Evolutionary conservation across 2,329 filamentous ascomycete species (phyloP), one percentile per base, ranked within the genome.

Genomic region (Botrytis galanthina): DNA sequence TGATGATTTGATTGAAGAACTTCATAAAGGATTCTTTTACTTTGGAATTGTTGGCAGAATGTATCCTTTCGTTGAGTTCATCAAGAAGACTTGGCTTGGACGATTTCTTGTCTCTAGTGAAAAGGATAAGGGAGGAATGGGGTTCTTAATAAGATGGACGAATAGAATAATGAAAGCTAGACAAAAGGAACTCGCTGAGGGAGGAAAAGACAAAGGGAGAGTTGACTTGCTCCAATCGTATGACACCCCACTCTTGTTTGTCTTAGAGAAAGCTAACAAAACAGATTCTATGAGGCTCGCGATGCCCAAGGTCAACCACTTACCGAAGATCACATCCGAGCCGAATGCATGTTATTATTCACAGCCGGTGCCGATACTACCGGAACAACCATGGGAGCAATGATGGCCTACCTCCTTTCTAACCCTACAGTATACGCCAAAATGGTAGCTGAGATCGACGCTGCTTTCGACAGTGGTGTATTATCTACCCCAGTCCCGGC

Each of bases 61-160:
- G 8, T 85, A 87, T 75, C 86, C 87, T 0, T 86, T 88, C 75
- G 88, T 86, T 16, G 85, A 84, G 68, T 88, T 84, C 83, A 78
- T 89, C 62, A 89, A 88, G 79, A 84, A 81, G 12, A 89, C 86
- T 0, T 86, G 84, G 76, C 70, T 88, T 46, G 82, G 84, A 72
- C 85, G 87, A 74, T 87, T 86, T 76, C 81, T 89, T 3, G 85
- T 88, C 16, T 86, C 87, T 14, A 85, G 80, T 51, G 86, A 87
- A 0, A 84, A 87, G 64, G 84, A 89, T 48, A 80, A 87, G 57
- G 85, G 83, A 20, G 87, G 87, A 0, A 87, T 89, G 48, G 87
- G 87, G 1, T 85, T 84, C 1, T 77, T 89, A 72, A 89, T 89
- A 86, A 82, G 86, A 14, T 89, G 89, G 79, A 85, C 87, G 6